phyloP scores from a whole-genome alignment of 1,139 yeast genomes.

The Wickerhamomyces sp. region DNA sequence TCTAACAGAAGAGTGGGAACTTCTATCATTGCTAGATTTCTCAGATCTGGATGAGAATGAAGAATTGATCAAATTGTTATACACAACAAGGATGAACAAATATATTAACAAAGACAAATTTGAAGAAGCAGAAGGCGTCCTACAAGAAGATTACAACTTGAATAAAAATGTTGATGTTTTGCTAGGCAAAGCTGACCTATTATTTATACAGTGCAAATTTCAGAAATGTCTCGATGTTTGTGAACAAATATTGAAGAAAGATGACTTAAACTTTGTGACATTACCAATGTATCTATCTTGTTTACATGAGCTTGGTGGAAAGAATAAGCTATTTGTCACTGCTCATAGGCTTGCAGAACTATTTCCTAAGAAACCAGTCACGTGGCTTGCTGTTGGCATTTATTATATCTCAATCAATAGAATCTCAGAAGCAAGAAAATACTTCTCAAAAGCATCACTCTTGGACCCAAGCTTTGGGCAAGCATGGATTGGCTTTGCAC shows the following conservation, averaged over 20 bases:
- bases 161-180: conserved; percentile 67
- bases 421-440: conserved; percentile 78
- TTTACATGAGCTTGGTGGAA: conserved; percentile 78
- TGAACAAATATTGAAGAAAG: conserved; percentile 56
- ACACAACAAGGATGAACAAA: conserved; percentile 73
- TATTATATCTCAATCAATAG: conserved; percentile 78
- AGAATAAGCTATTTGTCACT: conserved; percentile 71
- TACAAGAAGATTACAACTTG: conserved; percentile 69
- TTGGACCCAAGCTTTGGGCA: conserved; percentile 88
- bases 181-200: conserved; percentile 64
- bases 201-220: conserved; percentile 76
- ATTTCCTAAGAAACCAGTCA: conserved; percentile 76
- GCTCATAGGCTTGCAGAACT: conserved; percentile 87
- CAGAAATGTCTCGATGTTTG: conserved; percentile 73
- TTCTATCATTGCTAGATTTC: conserved; percentile 64
- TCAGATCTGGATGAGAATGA: conserved; percentile 74
- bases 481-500: conserved; percentile 99
- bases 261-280: conserved; percentile 67
- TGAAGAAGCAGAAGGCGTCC: conserved; percentile 60
- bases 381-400: conserved; percentile 92
- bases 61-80: conserved; percentile 71
- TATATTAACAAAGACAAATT: conserved; percentile 58
- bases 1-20: conserved; percentile 86
- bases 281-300: conserved; percentile 82
- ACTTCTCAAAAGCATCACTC: conserved; percentile 85